phyloP scores from a whole-genome alignment of 208 protist genomes.

The Phytomonas francai region DNA sequence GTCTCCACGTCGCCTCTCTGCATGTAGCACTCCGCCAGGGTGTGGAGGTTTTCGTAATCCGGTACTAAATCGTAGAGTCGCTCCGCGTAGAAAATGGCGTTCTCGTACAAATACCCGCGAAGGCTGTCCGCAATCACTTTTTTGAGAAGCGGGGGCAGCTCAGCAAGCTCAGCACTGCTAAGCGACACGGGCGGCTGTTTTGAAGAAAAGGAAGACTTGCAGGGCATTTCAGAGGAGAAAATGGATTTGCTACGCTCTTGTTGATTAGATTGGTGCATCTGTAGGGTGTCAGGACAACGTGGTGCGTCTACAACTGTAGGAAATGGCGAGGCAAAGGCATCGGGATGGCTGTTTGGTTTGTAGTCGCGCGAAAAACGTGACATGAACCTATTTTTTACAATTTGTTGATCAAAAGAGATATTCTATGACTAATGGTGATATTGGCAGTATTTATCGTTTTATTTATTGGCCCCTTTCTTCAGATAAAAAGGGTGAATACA shows the following conservation, averaged over 20 bases:
- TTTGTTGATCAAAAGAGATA: neutral
- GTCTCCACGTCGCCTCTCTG: slow-evolving; percentile 37
- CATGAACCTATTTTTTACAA: neutral
- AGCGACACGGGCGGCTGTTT: neutral
- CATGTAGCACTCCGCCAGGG: slow-evolving; percentile 70
- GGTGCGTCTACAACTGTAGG: neutral
- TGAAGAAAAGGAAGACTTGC: neutral
- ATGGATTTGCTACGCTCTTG: neutral
- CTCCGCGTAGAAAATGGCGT: slow-evolving; percentile 89
- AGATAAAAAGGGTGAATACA: neutral
- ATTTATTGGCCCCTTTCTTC: neutral
- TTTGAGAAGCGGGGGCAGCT: slow-evolving; percentile 21
- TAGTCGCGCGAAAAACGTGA: neutral
- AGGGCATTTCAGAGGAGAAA: neutral
- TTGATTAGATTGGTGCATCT: slow-evolving; percentile 3
- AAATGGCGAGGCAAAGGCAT: neutral
- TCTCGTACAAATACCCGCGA: slow-evolving; percentile 46
- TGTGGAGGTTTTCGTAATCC: slow-evolving; percentile 42
- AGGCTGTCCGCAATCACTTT: slow-evolving; percentile 57
- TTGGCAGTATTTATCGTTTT: neutral
- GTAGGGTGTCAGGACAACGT: neutral
- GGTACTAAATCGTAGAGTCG: slow-evolving; percentile 57
- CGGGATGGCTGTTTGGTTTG: neutral
- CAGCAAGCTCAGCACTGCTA: slow-evolving; percentile 12
- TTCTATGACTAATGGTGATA: neutral